phyloP scores from a whole-genome alignment of 495 filamentous ascomycete species.

The Podospora bellae-mahoneyi region DNA sequence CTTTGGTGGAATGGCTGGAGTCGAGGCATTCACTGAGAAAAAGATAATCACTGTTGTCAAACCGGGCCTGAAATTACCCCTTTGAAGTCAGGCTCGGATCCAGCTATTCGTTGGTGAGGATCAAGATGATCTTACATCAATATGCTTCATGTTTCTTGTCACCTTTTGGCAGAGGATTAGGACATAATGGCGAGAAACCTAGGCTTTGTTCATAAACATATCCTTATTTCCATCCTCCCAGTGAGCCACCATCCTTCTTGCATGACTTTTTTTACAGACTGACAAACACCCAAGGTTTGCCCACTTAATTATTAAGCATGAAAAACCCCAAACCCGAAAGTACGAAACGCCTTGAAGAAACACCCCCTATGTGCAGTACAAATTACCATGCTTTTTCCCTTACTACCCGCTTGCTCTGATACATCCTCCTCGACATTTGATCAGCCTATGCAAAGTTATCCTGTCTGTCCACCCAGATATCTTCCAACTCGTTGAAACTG shows the following conservation, averaged over 20 bases:
- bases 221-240: neutral
- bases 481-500: constrained; percentile 87
- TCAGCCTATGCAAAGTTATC: constrained; percentile 75
- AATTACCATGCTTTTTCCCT: neutral
- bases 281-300: neutral
- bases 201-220: neutral
- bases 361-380: neutral
- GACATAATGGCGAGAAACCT: neutral
- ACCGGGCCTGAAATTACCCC: constrained; percentile 27
- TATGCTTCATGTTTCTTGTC: neutral
- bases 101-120: neutral
- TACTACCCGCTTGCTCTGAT: neutral
- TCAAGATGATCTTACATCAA: neutral
- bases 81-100: constrained; percentile 9
- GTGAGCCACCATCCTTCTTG: neutral
- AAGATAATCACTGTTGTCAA: constrained; percentile 33
- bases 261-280: neutral
- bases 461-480: constrained; percentile 80
- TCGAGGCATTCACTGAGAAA: constrained; percentile 34
- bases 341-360: neutral
- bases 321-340: neutral
- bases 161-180: neutral
- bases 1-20: constrained; percentile 36
- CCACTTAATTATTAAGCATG: neutral
- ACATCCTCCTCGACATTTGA: neutral